Conservation (phyloP, 129 eudicot genomes). For the Apium graveolens region DNA sequence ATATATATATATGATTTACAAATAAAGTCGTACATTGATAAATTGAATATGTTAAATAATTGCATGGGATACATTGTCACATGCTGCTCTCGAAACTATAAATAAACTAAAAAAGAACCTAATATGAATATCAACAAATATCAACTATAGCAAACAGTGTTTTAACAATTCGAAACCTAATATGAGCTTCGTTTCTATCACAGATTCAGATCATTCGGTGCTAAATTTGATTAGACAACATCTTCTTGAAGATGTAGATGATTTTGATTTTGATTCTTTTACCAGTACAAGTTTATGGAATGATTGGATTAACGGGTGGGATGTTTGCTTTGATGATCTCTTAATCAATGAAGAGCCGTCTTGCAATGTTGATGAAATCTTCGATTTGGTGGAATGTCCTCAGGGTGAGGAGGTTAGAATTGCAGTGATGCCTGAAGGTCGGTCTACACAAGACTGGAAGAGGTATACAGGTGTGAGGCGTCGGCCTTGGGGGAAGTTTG, state of each 20-base stretch:
- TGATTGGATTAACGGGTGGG: neutral
- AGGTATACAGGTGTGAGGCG: slow-evolving; percentile 4
- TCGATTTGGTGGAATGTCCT: neutral
- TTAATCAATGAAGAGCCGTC: neutral
- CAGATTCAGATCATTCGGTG: neutral
- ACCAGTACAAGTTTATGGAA: neutral
- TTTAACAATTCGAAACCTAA: neutral
- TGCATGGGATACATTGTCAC: neutral
- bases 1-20: neutral
- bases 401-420: neutral
- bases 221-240: neutral
- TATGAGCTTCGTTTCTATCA: neutral
- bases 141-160: neutral
- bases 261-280: too few relatives aligned
- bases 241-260: neutral
- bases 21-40: neutral
- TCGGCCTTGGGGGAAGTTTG: slow-evolving; percentile 4
- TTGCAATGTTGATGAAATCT: neutral
- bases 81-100: neutral
- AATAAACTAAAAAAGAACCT: neutral
- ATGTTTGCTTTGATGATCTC: neutral
- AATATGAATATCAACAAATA: too few relatives aligned
- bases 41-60: neutral
- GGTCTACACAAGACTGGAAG: neutral
- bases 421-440: neutral